Percentiles rank a stretch among this genome's conserved stretches.
Conservation (phyloP, 129 eudicot species). For the Ambrosia artemisiifolia region DNA sequence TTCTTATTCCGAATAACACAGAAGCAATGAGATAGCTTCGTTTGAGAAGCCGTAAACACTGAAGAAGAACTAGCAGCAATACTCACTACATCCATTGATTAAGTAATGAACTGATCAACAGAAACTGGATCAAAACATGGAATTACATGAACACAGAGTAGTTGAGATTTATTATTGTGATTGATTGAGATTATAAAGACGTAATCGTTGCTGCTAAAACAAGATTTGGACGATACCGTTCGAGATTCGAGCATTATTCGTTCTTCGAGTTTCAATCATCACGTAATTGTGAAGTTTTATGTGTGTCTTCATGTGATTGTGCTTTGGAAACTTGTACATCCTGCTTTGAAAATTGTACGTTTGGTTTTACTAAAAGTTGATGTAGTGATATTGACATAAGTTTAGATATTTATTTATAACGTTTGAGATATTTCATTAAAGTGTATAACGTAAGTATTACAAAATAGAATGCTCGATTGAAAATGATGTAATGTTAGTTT, state of each 20-base stretch:
- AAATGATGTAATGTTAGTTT: too few species aligned
- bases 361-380: not conserved
- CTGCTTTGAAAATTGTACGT: not conserved
- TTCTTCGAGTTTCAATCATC: not conserved
- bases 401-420: not conserved
- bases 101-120: slow-evolving; percentile 8
- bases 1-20: slow-evolving; percentile 12
- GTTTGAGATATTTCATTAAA: too few species aligned
- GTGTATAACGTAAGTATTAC: too few species aligned
- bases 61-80: slow-evolving; percentile 17
- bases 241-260: slow-evolving; percentile 35
- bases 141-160: not conserved
- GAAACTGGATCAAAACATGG: not conserved
- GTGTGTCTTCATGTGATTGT: not conserved
- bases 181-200: slow-evolving; percentile 16
- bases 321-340: not conserved
- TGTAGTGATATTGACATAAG: not conserved
- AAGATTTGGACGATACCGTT: slow-evolving; percentile 15
- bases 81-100: slow-evolving; percentile 22
- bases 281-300: not conserved
- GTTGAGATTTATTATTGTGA: slow-evolving; percentile 5
- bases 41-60: not conserved
- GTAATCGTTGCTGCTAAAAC: slow-evolving; percentile 16
- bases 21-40: slow-evolving; percentile 14
- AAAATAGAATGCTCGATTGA: too few species aligned